phyloP scores from a whole-genome alignment of 148 eudicot species.

The Cornus kousa region DNA sequence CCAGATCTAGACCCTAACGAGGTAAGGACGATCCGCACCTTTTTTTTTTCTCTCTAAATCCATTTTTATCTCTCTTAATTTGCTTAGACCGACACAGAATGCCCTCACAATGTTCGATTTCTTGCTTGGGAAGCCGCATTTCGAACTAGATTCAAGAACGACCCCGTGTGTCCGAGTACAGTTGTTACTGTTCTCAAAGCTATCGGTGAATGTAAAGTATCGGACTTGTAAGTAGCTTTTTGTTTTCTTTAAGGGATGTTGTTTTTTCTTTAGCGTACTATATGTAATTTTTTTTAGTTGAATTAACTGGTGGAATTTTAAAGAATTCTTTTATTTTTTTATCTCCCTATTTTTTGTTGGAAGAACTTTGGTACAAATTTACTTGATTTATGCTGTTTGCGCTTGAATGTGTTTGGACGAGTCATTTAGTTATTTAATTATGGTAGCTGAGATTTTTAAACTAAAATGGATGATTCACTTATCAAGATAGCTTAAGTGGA shows the following conservation, averaged over 20 bases:
- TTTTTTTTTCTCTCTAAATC: background rate
- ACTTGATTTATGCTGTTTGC: background rate
- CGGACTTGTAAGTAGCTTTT: background rate
- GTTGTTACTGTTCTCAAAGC: background rate
- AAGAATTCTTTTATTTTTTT: background rate
- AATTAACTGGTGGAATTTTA: too few species aligned
- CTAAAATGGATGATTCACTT: slow-evolving; percentile 39
- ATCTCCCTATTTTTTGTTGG: background rate
- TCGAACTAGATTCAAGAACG: background rate
- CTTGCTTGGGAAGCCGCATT: slow-evolving; percentile 5
- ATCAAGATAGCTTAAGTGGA: too few species aligned
- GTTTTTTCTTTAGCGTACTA: background rate
- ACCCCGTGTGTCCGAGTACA: background rate
- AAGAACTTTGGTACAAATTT: background rate
- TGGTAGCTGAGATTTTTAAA: background rate
- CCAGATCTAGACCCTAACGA: background rate
- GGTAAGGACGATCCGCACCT: background rate
- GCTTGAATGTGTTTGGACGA: background rate
- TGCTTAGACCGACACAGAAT: background rate
- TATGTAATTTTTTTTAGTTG: too few species aligned
- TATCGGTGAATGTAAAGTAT: background rate
- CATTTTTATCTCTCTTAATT: background rate
- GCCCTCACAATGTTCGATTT: background rate
- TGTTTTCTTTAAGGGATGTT: background rate
- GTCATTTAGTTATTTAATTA: slow-evolving; percentile 1